Percentiles rank a stretch among this genome's conserved stretches.
Evolutionary conservation across 306 rosid genomes (phyloP).

Genomic region (Lithocarpus polystachyus): DNA sequence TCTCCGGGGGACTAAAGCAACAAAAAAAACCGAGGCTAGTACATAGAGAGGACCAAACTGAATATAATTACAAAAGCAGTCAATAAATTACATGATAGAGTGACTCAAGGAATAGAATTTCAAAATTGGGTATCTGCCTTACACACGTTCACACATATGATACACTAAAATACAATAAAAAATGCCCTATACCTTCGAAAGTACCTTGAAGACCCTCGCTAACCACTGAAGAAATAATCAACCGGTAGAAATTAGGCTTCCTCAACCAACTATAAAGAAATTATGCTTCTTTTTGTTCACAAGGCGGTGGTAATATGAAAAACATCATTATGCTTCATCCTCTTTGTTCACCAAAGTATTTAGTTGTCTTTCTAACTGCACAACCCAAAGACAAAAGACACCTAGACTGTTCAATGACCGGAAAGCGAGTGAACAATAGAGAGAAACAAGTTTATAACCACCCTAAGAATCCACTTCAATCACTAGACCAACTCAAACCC

Average conservation of each 20-base stretch:
- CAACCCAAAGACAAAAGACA: neutral
- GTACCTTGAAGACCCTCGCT: conserved; percentile 9
- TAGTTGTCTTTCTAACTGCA: conserved; percentile 52
- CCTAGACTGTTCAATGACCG: neutral
- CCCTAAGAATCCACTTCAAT: neutral
- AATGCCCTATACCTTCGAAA: neutral
- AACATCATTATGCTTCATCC: neutral
- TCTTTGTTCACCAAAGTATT: conserved; percentile 30
- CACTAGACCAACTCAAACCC: neutral
- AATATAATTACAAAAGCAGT: conserved; percentile 31
- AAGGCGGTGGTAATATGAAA: neutral
- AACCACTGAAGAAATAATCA: neutral
- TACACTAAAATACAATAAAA: conserved; percentile 31
- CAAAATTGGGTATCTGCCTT: conserved; percentile 39
- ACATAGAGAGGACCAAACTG: neutral
- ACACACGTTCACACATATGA: conserved; percentile 32
- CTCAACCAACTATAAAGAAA: neutral
- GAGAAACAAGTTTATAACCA: neutral
- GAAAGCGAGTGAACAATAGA: neutral
- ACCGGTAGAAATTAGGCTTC: neutral
- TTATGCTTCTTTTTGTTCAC: neutral
- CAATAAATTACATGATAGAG: conserved; percentile 31
- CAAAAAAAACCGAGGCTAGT: too few species aligned
- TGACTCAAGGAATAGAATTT: conserved; percentile 11
- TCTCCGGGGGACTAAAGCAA: too few species aligned